phyloP scores from a whole-genome alignment of 192 early-diverging fungal genomes.

The Coemansia sp. region DNA sequence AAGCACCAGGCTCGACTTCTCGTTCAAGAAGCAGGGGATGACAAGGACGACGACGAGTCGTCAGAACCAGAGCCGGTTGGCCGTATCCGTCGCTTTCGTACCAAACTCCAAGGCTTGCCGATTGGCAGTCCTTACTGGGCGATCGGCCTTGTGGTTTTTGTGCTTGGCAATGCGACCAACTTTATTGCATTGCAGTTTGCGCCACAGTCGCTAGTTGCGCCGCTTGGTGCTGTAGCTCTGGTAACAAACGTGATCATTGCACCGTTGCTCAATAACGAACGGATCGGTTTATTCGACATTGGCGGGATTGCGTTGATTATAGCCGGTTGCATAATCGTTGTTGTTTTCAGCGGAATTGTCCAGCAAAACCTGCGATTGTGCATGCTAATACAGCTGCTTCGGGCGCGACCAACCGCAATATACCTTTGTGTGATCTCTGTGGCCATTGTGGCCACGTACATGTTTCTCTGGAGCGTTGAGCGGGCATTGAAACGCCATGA shows the following conservation, averaged over 20 bases:
- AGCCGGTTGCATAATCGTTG: slow-evolving; percentile 68
- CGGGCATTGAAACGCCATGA: slow-evolving; percentile 39
- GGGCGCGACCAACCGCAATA: slow-evolving; percentile 61
- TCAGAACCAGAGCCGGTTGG: slow-evolving; percentile 1
- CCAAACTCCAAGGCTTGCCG: slow-evolving; percentile 15
- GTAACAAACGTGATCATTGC: slow-evolving; percentile 79
- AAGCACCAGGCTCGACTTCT: slow-evolving; percentile 51
- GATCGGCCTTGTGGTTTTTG: slow-evolving; percentile 68
- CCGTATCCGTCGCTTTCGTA: background rate
- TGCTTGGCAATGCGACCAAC: slow-evolving; percentile 68
- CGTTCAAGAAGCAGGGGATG: background rate
- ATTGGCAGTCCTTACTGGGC: slow-evolving; percentile 57
- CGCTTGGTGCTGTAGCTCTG: slow-evolving; percentile 75
- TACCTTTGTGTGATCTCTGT: slow-evolving; percentile 63
- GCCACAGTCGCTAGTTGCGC: slow-evolving; percentile 76
- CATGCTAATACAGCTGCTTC: slow-evolving; percentile 68
- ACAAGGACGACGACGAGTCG: background rate
- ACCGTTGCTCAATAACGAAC: slow-evolving; percentile 72
- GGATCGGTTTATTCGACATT: slow-evolving; percentile 64
- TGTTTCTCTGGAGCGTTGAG: slow-evolving; percentile 62
- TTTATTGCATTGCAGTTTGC: slow-evolving; percentile 78
- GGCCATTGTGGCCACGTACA: slow-evolving; percentile 57
- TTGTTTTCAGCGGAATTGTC: slow-evolving; percentile 66
- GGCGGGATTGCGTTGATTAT: slow-evolving; percentile 75
- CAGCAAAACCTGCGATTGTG: slow-evolving; percentile 68